Conservation (phyloP, 2,329 filamentous ascomycete genomes). For the Cucurbitaria berberidis region DNA sequence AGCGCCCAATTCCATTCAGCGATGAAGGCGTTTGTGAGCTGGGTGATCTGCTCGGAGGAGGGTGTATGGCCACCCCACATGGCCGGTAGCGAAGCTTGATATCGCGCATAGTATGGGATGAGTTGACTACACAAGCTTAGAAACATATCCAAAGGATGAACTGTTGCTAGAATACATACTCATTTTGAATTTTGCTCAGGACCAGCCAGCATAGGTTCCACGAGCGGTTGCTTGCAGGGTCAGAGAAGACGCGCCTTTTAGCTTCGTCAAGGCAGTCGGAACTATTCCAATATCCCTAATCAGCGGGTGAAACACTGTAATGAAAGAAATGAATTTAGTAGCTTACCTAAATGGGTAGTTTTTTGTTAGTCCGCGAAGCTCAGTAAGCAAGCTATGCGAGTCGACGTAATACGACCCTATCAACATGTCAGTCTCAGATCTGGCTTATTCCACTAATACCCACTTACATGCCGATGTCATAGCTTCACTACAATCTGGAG, state of each 20-base stretch:
- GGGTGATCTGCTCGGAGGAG: conserved; percentile 60
- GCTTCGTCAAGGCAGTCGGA: conserved; percentile 70
- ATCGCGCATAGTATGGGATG: conserved; percentile 65
- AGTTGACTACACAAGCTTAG: conserved; percentile 57
- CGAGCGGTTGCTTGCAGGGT: conserved; percentile 70
- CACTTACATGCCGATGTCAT: conserved; percentile 70
- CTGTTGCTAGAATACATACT: conserved; percentile 56
- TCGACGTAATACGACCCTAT: conserved; percentile 69
- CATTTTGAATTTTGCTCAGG: conserved; percentile 68
- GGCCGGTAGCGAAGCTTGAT: conserved; percentile 66
- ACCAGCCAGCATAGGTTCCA: conserved; percentile 81
- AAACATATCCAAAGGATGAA: background rate
- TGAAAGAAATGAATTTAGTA: background rate
- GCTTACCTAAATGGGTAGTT: conserved; percentile 66
- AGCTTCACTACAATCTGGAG: conserved; percentile 66
- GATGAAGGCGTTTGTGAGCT: conserved; percentile 68
- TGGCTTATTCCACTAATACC: background rate
- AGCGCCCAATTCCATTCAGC: conserved; percentile 72
- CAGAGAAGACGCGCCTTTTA: conserved; percentile 66
- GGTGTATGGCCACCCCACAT: conserved; percentile 73
- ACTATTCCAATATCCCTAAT: conserved; percentile 41
- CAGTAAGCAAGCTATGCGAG: conserved; percentile 71
- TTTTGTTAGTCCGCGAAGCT: conserved; percentile 70
- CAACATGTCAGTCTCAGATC: conserved; percentile 4
- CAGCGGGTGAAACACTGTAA: background rate